Base-by-base conservation (phyloP, 2,329 filamentous ascomycete species). In the Colletotrichum magnum region DNA sequence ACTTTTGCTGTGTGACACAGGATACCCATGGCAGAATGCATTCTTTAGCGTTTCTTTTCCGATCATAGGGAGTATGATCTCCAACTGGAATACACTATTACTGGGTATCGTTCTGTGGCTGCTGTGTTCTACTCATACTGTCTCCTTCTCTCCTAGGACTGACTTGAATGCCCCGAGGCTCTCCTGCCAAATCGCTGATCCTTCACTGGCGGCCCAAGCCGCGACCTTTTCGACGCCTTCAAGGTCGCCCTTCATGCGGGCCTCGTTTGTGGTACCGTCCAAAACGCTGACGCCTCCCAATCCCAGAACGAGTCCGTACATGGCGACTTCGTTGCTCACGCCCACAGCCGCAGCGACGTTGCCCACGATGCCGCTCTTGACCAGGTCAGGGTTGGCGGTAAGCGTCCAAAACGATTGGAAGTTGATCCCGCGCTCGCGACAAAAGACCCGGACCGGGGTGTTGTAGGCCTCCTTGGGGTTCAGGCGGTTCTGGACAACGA, bases 401-500 rank as follows among this genome's bases (percentile, higher is more conserved):
- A 89, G 73, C 0, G 85, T 87, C 85, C 87, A 88, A 74, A 88
- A 89, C 9, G 83, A 79, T 77, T 89, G 86, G 73, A 86, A 88
- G 15, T 79, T 73, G 65, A 87, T 82, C 10, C 73, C 76, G 41
- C 76, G 73, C 24, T 77, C 73, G n/a, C 80, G 78, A 65, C 84
- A 87, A 68, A 83, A 85, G 0, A 81, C 79, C 24, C 93, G 87
- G 16, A 95, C 78, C 0, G 82, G 79, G 0, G 82, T 80, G 71
- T 95, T 93, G 73, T 87, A 92, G 2, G 77, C 75, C 0, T 89
- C 92, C 2, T 81, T 79, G 2, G 81, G 79, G 75, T 91, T 88
- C 79, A 96, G 94, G 2, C 92, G 87, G 75, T 96, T 95, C 80
- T 96, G 93, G 5, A 95, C 90, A 2, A 94, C 86, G 1, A 86